Conservation (phyloP, 768 basidiomycete genomes). For the Russula abietina region DNA sequence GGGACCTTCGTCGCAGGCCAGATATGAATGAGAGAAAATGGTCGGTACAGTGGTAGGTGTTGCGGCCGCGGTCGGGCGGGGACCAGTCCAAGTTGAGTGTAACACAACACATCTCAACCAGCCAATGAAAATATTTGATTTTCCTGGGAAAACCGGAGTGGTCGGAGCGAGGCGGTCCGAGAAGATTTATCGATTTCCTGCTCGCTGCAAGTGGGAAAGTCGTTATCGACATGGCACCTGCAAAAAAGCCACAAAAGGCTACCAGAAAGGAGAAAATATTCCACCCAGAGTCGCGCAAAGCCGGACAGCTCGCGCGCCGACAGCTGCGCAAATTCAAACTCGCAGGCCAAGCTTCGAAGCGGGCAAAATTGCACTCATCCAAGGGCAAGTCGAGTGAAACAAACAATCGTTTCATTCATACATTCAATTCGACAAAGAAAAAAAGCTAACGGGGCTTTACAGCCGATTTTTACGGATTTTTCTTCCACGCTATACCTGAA, state of each 20-base stretch:
- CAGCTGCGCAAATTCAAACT: constrained; percentile 67
- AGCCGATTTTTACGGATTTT: constrained; percentile 74
- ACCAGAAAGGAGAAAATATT: constrained; percentile 71
- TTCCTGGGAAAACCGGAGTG: no score
- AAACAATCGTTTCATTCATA: not conserved
- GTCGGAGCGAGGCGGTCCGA: not conserved
- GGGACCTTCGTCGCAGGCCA: not conserved
- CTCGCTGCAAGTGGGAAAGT: not conserved
- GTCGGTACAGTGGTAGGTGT: no score
- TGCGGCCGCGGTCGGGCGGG: no score
- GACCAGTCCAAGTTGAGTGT: no score
- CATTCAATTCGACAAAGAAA: no score
- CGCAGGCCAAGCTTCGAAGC: constrained; percentile 47
- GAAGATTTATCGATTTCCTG: not conserved
- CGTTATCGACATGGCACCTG: constrained; percentile 12
- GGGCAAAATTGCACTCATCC: constrained; percentile 49
- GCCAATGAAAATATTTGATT: no score
- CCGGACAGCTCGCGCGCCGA: constrained; percentile 62
- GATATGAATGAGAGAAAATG: no score
- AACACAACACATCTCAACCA: no score
- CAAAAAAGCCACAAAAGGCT: constrained; percentile 11
- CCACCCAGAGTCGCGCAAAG: constrained; percentile 81
- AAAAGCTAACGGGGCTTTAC: no score
- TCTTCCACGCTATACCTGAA: constrained; percentile 64
- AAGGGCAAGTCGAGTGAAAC: constrained; percentile 41